Evolutionary conservation across 495 filamentous ascomycete genomes (phyloP).

Genomic region (Oidiodendron maius): DNA sequence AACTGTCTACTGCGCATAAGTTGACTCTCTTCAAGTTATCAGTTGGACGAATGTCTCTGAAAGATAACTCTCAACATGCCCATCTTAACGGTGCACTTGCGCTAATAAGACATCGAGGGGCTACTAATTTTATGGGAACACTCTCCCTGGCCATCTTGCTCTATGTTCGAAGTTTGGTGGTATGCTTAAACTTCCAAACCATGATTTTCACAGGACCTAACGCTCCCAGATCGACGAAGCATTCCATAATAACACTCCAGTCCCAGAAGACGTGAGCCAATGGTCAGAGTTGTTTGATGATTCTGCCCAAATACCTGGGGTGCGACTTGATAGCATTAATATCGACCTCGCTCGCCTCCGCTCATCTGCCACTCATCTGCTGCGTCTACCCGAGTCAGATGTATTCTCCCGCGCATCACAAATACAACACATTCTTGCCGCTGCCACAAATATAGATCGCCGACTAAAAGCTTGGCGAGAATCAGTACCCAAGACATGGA

Average conservation of each 20-base stretch:
- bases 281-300: neutral
- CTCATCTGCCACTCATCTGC: neutral
- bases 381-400: neutral
- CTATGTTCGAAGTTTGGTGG: conserved; percentile 5
- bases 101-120: conserved; percentile 6
- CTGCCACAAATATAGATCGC: neutral
- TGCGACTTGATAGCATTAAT: conserved; percentile 24
- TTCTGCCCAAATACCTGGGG: conserved; percentile 10
- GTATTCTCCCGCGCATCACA: neutral
- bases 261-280: neutral
- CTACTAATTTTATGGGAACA: neutral
- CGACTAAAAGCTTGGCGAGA: neutral
- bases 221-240: neutral
- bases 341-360: conserved; percentile 2
- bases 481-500: neutral
- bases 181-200: neutral
- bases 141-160: neutral
- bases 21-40: neutral
- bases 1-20: neutral
- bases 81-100: conserved; percentile 9
- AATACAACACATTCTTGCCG: neutral
- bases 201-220: neutral
- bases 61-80: neutral
- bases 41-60: neutral
- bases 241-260: neutral